Evolutionary conservation across 2,329 filamentous ascomycete species (phyloP).

Genomic region (Trichoderma semiorbis): DNA sequence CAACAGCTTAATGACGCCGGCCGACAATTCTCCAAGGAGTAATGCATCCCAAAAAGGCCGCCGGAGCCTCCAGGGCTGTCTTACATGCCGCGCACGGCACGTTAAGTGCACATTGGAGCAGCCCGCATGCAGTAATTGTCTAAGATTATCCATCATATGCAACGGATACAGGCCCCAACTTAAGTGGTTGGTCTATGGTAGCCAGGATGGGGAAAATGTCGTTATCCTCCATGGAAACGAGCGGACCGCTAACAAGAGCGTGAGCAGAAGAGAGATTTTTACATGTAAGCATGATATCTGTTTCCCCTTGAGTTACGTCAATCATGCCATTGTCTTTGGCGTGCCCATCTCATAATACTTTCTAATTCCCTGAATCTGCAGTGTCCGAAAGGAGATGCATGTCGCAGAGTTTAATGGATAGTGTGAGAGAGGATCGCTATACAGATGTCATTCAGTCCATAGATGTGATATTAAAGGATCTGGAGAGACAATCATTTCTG

Average conservation of each 20-base stretch:
- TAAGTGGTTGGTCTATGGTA: neutral
- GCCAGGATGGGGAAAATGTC: neutral
- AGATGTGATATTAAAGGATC: neutral
- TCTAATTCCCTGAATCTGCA: neutral
- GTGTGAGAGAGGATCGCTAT: neutral
- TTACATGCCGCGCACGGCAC: neutral
- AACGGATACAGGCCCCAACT: neutral
- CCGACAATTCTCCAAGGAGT: neutral
- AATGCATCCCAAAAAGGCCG: neutral
- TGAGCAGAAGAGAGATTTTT: neutral
- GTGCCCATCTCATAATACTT: neutral
- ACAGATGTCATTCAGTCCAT: neutral
- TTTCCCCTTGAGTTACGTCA: neutral
- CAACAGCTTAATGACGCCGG: neutral
- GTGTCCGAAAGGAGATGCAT: neutral
- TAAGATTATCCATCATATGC: neutral
- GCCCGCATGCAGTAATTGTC: neutral
- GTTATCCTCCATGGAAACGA: neutral
- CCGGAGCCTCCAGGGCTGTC: neutral
- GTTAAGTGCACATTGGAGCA: neutral
- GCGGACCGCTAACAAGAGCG: neutral
- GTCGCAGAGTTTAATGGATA: neutral
- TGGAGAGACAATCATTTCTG: neutral
- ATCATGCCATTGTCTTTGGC: rapidly evolving
- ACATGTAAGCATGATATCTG: neutral